Evolutionary conservation across 345 rosid species (phyloP), one percentile per base, ranked within the genome.

Genomic region (Leavenworthia alabamica): DNA sequence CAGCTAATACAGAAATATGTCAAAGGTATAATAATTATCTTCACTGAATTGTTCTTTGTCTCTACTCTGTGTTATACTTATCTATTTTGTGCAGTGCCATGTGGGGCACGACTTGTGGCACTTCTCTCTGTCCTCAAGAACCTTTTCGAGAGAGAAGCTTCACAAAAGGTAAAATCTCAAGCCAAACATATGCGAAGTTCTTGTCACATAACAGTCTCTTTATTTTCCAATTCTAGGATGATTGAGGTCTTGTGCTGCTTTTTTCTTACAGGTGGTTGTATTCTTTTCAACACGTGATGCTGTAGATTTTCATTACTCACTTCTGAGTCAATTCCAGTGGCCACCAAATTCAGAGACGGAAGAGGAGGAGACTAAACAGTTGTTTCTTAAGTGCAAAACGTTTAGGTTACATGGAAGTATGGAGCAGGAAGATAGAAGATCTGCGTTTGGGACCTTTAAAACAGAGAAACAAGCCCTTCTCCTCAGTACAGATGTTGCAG

Each of bases 261-360:
- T 26, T 58, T 22, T 15, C 65, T 76, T 52, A 47, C 84, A 93
- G 99, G 74, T 93, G 73, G 97, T 93, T 46, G 88, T 93, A 27
- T 93, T 93, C 88, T 93, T 93, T 68, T 93, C 99, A 14, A 93
- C 99, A 54, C 89, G 97, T 69, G 97, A 78, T 79, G 94, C 96
- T n/a, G 99, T 93, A 46, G 97, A 93, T 81, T 93, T 86, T 78
- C 99, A 93, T 75, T 77, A 80, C 77, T 77, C 78, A 22, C 80
- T 92, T 74, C 60, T 92, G 49, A 83, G 76, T 72, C 82, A 77
- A 58, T 86, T 89, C 79, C 79, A 60, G 67, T 82, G 83, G 86
- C 81, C 89, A 62, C 77, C 84, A 23, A 60, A 65, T 35, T 73
- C 81, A 8, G 78, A 82, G 64, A 41, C 79, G 58, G 72, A 55